These are phyloP conservation scores for Paramyrothecium sp. DNA, from an alignment of 2,329 filamentous ascomycete genomes.

Conservation along the genomic window DNA sequence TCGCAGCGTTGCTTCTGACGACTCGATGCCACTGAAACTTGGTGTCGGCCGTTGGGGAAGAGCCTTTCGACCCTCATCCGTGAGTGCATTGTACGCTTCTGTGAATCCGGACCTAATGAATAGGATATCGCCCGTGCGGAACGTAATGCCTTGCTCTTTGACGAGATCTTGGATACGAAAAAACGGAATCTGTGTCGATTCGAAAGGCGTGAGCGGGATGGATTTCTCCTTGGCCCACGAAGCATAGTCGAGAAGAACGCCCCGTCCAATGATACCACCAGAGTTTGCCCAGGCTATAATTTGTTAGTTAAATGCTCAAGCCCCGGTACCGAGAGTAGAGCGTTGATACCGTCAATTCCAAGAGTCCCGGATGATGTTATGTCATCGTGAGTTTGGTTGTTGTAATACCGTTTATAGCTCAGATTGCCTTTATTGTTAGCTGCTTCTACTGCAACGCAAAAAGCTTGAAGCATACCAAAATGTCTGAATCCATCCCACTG, in stretches of 20 bases:
- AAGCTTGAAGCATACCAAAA: background rate
- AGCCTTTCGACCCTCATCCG: conserved; percentile 15
- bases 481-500: conserved; percentile 1
- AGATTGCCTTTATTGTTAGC: too few relatives aligned
- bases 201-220: background rate
- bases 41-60: conserved; percentile 22
- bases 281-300: background rate
- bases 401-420: background rate
- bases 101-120: conserved; percentile 36
- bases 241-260: background rate
- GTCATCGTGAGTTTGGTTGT: background rate
- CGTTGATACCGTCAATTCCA: background rate
- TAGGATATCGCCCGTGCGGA: conserved; percentile 35
- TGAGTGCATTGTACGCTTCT: conserved; percentile 23
- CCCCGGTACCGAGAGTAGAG: too few relatives aligned
- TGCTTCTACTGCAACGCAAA: too few relatives aligned
- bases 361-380: too few relatives aligned
- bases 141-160: conserved; percentile 26
- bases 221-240: background rate
- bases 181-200: background rate
- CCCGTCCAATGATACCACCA: background rate
- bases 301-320: too few relatives aligned
- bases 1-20: conserved; percentile 27
- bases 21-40: conserved; percentile 37
- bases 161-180: conserved; percentile 20